Conservation (phyloP, 495 filamentous ascomycete genomes). For the Trichoderma gamsii region DNA sequence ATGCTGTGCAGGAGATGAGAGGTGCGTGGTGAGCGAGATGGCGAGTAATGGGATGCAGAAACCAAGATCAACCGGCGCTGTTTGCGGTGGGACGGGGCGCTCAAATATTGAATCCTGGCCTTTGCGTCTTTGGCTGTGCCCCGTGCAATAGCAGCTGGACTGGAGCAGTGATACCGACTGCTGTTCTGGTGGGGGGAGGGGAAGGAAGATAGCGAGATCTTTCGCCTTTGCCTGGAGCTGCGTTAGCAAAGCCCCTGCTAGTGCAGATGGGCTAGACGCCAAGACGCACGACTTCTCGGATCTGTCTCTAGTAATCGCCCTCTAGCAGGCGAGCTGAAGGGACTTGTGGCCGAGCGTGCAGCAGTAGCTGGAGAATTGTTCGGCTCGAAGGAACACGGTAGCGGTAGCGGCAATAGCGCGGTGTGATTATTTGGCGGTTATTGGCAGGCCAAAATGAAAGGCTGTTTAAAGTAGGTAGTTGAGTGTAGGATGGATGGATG, state of each 20-base stretch:
- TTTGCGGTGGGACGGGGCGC: neutral
- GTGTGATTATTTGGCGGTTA: constrained; percentile 13
- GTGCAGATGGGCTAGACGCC: constrained; percentile 4
- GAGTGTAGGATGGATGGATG: constrained; percentile 22
- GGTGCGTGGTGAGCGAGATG: neutral
- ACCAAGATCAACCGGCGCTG: neutral
- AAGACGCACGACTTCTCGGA: constrained; percentile 13
- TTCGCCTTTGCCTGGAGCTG: neutral
- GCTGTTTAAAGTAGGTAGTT: neutral
- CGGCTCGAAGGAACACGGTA: neutral
- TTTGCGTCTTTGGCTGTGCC: neutral
- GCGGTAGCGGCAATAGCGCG: constrained; percentile 3
- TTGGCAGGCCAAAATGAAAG: neutral
- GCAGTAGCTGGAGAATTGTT: neutral
- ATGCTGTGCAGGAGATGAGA: neutral
- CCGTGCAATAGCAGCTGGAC: neutral
- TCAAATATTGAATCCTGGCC: constrained; percentile 5
- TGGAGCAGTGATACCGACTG: neutral
- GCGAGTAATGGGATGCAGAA: neutral
- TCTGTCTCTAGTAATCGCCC: constrained; percentile 7
- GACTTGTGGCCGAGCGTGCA: neutral
- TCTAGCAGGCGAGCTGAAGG: neutral
- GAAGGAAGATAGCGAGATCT: neutral
- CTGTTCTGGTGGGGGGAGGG: neutral
- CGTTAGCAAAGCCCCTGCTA: constrained; percentile 11